A percentile compares a stretch with the other conserved stretches of the same genome.
Conservation (phyloP, 768 basidiomycete species). For the Boletus barrowsii region DNA sequence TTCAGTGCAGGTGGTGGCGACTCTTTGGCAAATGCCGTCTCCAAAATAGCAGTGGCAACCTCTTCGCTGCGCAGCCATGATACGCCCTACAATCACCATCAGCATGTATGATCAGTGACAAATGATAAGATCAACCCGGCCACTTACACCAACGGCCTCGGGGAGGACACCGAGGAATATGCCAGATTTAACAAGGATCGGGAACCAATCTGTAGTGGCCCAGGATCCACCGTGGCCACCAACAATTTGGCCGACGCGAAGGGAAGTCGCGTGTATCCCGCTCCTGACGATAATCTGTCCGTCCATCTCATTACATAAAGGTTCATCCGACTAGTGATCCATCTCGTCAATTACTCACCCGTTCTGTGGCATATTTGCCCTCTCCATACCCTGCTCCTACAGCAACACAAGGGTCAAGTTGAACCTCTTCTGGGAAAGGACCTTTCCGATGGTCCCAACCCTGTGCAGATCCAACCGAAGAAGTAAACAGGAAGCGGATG, state of each 20-base stretch:
- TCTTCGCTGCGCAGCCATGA: conserved; percentile 44
- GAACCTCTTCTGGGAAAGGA: conserved; percentile 36
- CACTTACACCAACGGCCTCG: conserved; percentile 31
- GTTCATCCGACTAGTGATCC: not conserved
- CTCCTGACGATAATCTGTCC: conserved; percentile 25
- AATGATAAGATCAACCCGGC: too few relatives aligned
- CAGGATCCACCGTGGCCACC: conserved; percentile 43
- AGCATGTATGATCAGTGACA: not conserved
- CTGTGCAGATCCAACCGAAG: conserved; percentile 21
- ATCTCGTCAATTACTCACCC: conserved; percentile 15
- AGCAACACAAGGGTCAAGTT: conserved; percentile 24
- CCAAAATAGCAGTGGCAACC: conserved; percentile 33
- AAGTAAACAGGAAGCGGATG: conserved; percentile 25
- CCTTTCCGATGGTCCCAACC: conserved; percentile 27
- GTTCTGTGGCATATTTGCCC: conserved; percentile 37
- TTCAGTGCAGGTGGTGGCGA: conserved; percentile 29
- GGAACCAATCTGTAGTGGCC: conserved; percentile 46
- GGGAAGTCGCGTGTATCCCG: conserved; percentile 23
- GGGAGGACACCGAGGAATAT: conserved; percentile 27
- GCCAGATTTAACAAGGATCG: conserved; percentile 38
- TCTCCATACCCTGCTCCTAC: conserved; percentile 37
- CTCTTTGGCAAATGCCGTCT: conserved; percentile 21
- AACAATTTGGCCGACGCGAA: conserved; percentile 35
- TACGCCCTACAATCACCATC: conserved; percentile 13
- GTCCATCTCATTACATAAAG: too few relatives aligned